These are phyloP conservation scores for Mycena vitilis DNA, from an alignment of 768 basidiomycete genomes.

Conservation along the genomic window DNA sequence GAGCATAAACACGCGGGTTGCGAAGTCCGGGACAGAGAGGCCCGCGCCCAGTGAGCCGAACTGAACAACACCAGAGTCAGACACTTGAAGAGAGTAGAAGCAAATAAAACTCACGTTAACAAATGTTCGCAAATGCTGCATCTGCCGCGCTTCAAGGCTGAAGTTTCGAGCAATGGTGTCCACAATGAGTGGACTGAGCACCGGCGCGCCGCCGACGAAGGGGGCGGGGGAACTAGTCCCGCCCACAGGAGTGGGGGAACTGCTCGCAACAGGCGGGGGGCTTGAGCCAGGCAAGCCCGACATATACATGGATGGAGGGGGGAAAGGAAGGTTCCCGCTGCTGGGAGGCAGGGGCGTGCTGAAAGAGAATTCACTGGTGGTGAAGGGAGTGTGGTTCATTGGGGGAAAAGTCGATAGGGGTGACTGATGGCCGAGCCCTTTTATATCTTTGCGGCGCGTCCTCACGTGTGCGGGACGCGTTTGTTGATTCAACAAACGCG, in stretches of 20 bases:
- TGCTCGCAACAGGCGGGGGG: neutral
- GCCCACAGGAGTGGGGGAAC: neutral
- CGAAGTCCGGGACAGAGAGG: slow-evolving; percentile 2
- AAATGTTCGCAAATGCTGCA: neutral
- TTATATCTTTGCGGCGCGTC: neutral
- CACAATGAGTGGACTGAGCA: neutral
- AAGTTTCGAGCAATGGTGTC: slow-evolving; percentile 5
- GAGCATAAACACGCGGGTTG: slow-evolving; percentile 7
- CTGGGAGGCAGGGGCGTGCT: neutral
- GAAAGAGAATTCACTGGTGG: neutral
- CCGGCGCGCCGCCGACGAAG: neutral
- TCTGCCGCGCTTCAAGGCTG: neutral
- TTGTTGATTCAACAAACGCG: neutral
- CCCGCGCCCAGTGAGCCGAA: neutral
- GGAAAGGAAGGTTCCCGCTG: neutral
- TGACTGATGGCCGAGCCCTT: neutral
- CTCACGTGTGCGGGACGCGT: neutral
- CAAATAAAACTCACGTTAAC: neutral
- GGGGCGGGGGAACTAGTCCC: neutral
- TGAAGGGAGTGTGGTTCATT: neutral
- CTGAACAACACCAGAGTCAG: neutral
- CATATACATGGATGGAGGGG: too few relatives aligned
- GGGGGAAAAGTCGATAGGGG: neutral
- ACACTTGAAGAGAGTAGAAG: neutral
- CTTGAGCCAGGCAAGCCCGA: neutral